These are phyloP conservation scores for Hanseniaspora nectarophila DNA, from an alignment of 805 yeast genomes.

Conservation along the genomic window DNA sequence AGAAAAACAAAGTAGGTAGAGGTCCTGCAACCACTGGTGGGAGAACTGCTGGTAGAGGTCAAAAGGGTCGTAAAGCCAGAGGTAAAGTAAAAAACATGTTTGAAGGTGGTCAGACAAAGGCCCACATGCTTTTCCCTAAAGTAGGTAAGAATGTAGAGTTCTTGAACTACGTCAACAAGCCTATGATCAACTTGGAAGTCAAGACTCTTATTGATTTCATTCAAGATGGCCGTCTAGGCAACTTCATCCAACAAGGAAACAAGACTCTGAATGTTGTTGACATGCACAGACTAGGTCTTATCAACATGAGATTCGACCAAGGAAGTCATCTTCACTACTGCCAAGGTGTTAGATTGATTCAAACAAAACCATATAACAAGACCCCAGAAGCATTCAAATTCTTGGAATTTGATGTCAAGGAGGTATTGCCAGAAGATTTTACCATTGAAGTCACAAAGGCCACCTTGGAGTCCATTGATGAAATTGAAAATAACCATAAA, in stretches of 20 bases:
- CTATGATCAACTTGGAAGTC: constrained; percentile 50
- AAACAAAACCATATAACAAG: constrained; percentile 62
- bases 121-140: constrained; percentile 72
- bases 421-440: constrained; percentile 22
- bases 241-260: neutral
- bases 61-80: constrained; percentile 96
- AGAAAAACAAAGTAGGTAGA: constrained; percentile 68
- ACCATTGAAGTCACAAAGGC: constrained; percentile 77
- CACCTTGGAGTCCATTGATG: constrained; percentile 55
- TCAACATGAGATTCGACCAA: constrained; percentile 50
- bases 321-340: constrained; percentile 6
- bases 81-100: constrained; percentile 83
- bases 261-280: constrained; percentile 51
- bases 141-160: constrained; percentile 45
- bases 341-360: constrained; percentile 10
- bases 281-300: constrained; percentile 62
- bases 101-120: constrained; percentile 98
- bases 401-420: constrained; percentile 27
- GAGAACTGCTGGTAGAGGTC: constrained; percentile 94
- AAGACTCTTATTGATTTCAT: constrained; percentile 60
- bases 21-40: constrained; percentile 91
- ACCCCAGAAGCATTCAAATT: constrained; percentile 48
- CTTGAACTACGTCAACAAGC: constrained; percentile 47
- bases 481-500: constrained; percentile 55
- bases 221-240: constrained; percentile 48